Evolutionary conservation across 106 monocot genomes (phyloP).

Genomic region (Agapanthus africanus): DNA sequence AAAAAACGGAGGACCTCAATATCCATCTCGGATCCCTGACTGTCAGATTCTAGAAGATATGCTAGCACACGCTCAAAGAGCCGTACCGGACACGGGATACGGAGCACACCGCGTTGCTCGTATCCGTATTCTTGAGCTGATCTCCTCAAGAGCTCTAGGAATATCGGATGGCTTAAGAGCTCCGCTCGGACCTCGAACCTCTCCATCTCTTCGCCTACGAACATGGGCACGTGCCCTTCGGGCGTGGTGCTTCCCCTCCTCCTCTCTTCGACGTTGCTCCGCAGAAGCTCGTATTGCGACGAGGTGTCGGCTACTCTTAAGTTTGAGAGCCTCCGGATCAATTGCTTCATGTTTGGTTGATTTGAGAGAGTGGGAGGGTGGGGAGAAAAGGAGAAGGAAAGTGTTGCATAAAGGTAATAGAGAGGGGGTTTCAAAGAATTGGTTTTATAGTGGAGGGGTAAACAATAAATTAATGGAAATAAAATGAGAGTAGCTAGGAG

Average conservation of each 20-base stretch:
- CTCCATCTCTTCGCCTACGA: constrained; percentile 69
- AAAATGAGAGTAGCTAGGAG: neutral
- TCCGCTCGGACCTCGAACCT: constrained; percentile 47
- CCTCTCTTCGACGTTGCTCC: constrained; percentile 17
- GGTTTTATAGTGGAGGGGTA: neutral
- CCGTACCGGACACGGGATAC: constrained; percentile 50
- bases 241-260: no score
- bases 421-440: neutral
- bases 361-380: no score
- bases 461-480: no score
- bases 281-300: constrained; percentile 14
- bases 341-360: constrained; percentile 35
- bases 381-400: neutral
- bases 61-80: constrained; percentile 34
- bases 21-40: no score
- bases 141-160: constrained; percentile 35
- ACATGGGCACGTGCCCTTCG: constrained; percentile 64
- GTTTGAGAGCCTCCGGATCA: constrained; percentile 45
- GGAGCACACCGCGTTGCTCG: constrained; percentile 44
- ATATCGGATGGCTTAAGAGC: constrained; percentile 31
- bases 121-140: constrained; percentile 66
- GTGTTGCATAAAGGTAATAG: neutral
- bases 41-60: no score
- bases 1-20: no score
- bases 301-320: constrained; percentile 34